Evolutionary conservation across 345 rosid species (phyloP).

Genomic region (Dipteronia sinensis): DNA sequence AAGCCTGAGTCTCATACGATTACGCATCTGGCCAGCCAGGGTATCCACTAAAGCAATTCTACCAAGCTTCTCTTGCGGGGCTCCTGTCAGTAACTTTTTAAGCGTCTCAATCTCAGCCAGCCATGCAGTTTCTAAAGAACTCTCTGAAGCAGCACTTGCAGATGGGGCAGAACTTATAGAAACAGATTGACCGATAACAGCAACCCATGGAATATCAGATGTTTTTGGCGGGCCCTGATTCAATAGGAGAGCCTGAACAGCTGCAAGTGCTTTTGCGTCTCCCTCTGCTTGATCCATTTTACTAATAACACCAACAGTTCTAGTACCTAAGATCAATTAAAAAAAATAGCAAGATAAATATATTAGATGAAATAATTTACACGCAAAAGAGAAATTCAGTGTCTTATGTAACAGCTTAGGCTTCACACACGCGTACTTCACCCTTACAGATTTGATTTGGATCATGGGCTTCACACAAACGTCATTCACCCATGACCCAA

Average conservation of each 20-base stretch:
- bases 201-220: slow-evolving; percentile 95
- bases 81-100: slow-evolving; percentile 76
- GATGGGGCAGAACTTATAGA: slow-evolving; percentile 87
- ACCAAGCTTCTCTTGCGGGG: slow-evolving; percentile 92
- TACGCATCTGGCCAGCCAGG: slow-evolving; percentile 89
- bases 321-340: slow-evolving; percentile 63
- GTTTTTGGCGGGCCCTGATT: slow-evolving; percentile 97
- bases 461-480: no score
- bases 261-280: slow-evolving; percentile 88
- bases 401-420: no score
- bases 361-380: neutral
- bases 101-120: slow-evolving; percentile 95
- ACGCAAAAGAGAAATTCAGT: neutral
- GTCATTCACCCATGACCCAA: no score
- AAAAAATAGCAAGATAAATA: slow-evolving; percentile 7
- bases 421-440: no score
- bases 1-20: slow-evolving; percentile 89
- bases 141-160: slow-evolving; percentile 67
- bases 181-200: slow-evolving; percentile 95
- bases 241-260: slow-evolving; percentile 89
- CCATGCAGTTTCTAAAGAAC: slow-evolving; percentile 99
- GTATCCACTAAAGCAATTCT: slow-evolving; percentile 90
- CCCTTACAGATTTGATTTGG: no score
- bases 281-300: slow-evolving; percentile 96
- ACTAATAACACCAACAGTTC: slow-evolving; percentile 89